phyloP scores from a whole-genome alignment of 2,329 filamentous ascomycete genomes.

The Exserohilum rostratum region DNA sequence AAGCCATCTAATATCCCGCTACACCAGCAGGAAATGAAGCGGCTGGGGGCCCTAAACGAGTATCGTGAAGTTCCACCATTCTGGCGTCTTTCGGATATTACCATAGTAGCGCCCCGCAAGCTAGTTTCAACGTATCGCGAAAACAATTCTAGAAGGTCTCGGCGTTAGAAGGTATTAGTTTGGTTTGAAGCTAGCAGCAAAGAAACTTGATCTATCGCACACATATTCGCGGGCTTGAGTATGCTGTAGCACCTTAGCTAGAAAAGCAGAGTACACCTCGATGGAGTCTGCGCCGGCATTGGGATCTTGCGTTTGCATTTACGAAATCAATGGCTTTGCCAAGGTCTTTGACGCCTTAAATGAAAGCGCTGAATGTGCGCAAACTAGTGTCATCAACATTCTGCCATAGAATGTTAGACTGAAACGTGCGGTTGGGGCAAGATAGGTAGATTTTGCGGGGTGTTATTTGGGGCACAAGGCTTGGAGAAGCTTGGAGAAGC shows the following conservation, averaged over 20 bases:
- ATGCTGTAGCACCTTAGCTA: too few species aligned
- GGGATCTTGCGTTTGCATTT: too few species aligned
- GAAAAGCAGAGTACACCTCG: too few species aligned
- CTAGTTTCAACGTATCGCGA: constrained; percentile 3
- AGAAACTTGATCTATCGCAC: constrained; percentile 7
- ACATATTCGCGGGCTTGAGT: constrained; percentile 18
- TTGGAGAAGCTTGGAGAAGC: constrained; percentile 12
- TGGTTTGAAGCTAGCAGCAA: constrained; percentile 11
- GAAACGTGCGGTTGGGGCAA: constrained; percentile 12
- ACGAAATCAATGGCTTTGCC: too few species aligned
- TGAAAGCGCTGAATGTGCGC: constrained; percentile 13
- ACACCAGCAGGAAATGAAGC: constrained; percentile 11
- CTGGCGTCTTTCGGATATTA: constrained; percentile 18
- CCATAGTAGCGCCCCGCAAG: too few species aligned
- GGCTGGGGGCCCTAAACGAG: constrained; percentile 2
- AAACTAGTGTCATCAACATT: constrained; percentile 16
- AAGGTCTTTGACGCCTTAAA: constrained; percentile 13
- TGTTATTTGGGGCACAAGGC: constrained; percentile 11
- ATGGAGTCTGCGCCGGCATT: too few species aligned
- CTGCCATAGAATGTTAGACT: constrained; percentile 20
- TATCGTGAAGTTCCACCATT: constrained; percentile 12
- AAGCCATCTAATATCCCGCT: constrained; percentile 11
- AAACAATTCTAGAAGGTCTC: constrained; percentile 10
- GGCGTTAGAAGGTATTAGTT: constrained; percentile 7
- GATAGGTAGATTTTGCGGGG: constrained; percentile 8